These are phyloP conservation scores for Rhizopogon salebrosus DNA, from an alignment of 768 basidiomycete species.

Conservation along the genomic window DNA sequence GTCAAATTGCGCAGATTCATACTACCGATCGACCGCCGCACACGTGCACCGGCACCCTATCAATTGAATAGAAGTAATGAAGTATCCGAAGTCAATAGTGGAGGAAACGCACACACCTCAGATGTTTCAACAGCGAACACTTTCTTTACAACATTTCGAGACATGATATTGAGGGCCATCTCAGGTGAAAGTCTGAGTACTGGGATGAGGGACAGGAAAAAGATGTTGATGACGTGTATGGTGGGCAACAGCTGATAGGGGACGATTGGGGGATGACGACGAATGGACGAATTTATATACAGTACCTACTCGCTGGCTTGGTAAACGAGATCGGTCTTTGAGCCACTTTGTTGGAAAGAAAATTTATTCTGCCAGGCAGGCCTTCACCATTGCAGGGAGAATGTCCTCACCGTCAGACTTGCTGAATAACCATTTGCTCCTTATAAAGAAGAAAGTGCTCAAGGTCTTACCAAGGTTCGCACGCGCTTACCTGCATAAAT, in stretches of 20 bases:
- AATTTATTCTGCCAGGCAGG: neutral
- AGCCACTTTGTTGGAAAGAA: neutral
- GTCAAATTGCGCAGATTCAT: slow-evolving; percentile 70
- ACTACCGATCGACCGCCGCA: slow-evolving; percentile 83
- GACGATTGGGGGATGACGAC: neutral
- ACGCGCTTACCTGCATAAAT: too few species aligned
- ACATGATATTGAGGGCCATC: slow-evolving; percentile 36
- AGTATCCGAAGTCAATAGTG: neutral
- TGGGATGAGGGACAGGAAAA: neutral
- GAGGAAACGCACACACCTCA: slow-evolving; percentile 46
- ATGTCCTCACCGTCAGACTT: slow-evolving; percentile 6
- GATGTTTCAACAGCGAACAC: slow-evolving; percentile 72
- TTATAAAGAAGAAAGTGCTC: neutral
- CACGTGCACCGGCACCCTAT: slow-evolving; percentile 76
- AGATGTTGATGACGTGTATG: neutral
- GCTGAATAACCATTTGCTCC: slow-evolving; percentile 6
- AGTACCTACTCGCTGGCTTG: neutral
- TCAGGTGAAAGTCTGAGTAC: slow-evolving; percentile 1
- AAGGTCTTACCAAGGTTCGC: neutral
- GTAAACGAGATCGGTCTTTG: neutral
- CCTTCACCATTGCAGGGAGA: slow-evolving; percentile 8
- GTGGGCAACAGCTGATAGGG: neutral
- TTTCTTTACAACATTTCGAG: slow-evolving; percentile 69
- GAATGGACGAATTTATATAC: slow-evolving; percentile 3
- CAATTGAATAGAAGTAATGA: slow-evolving; percentile 1